Evolutionary conservation across 352 stramenopile genomes (phyloP).

Genomic region (Phytopythium helicoides): DNA sequence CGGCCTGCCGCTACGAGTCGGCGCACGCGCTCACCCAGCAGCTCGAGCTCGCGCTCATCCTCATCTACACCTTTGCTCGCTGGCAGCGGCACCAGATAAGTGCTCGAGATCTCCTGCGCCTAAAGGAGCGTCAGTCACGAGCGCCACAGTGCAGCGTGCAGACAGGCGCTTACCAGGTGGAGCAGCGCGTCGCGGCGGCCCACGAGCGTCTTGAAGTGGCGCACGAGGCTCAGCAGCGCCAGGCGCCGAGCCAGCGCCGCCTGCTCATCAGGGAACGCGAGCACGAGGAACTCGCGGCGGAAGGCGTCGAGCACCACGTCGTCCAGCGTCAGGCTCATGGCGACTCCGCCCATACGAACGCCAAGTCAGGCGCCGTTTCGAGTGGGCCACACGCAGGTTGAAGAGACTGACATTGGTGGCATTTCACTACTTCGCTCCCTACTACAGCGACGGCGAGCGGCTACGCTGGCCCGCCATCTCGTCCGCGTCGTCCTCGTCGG

Average conservation of each 20-base stretch:
- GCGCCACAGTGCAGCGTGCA: neutral
- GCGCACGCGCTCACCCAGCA: conserved; percentile 30
- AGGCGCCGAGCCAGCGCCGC: conserved; percentile 55
- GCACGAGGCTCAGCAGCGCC: conserved; percentile 49
- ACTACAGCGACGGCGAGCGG: neutral
- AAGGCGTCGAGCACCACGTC: conserved; percentile 56
- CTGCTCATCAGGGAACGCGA: conserved; percentile 53
- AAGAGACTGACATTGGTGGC: too few species aligned
- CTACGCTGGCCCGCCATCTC: too few species aligned
- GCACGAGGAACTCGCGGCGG: conserved; percentile 54
- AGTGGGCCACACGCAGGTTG: too few species aligned
- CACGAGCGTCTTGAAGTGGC: conserved; percentile 55
- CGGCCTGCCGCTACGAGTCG: conserved; percentile 20
- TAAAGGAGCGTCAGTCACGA: conserved; percentile 7
- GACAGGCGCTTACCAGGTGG: conserved; percentile 24
- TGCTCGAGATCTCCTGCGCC: conserved; percentile 42
- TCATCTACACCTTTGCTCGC: conserved; percentile 6
- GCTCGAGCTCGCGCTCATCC: conserved; percentile 13
- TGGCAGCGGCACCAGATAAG: conserved; percentile 32
- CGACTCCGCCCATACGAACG: neutral
- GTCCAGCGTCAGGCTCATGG: conserved; percentile 35
- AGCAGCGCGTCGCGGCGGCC: conserved; percentile 43
- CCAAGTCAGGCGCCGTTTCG: too few species aligned
- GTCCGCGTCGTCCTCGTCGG: neutral
- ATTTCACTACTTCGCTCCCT: conserved; percentile 1